Evolutionary conservation across 2,329 filamentous ascomycete species (phyloP).

Genomic region (Aspergillus sojae): DNA sequence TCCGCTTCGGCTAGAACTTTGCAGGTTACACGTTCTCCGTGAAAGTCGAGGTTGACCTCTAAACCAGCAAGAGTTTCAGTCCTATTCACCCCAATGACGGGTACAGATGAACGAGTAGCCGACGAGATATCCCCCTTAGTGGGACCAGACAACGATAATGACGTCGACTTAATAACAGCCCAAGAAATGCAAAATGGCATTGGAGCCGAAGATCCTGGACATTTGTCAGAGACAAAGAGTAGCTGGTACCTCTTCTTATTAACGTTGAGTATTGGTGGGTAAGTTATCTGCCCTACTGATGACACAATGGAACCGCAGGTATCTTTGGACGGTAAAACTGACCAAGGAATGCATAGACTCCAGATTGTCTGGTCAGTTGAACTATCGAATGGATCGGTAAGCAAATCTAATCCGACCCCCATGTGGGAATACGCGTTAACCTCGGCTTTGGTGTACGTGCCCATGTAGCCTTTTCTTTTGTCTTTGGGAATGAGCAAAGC

Average conservation of each 20-base stretch:
- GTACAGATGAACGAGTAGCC: conserved; percentile 18
- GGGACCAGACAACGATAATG: conserved; percentile 24
- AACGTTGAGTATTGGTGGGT: conserved; percentile 81
- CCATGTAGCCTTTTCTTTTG: conserved; percentile 66
- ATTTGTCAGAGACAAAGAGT: conserved; percentile 68
- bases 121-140: conserved; percentile 37
- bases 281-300: conserved; percentile 26
- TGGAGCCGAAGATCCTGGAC: conserved; percentile 46
- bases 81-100: conserved; percentile 16
- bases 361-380: conserved; percentile 97
- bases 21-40: background rate
- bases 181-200: conserved; percentile 20
- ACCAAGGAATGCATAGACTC: conserved; percentile 53
- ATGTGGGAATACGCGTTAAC: background rate
- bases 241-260: conserved; percentile 82
- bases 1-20: background rate
- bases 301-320: background rate
- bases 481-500: conserved; percentile 82
- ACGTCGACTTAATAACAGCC: conserved; percentile 21
- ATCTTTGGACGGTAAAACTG: background rate
- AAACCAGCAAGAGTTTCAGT: background rate
- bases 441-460: background rate
- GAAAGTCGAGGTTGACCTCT: background rate
- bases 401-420: conserved; percentile 19
- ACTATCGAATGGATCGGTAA: conserved; percentile 81